Conservation (phyloP, 768 basidiomycete genomes). For the Sutorius australiensis region DNA sequence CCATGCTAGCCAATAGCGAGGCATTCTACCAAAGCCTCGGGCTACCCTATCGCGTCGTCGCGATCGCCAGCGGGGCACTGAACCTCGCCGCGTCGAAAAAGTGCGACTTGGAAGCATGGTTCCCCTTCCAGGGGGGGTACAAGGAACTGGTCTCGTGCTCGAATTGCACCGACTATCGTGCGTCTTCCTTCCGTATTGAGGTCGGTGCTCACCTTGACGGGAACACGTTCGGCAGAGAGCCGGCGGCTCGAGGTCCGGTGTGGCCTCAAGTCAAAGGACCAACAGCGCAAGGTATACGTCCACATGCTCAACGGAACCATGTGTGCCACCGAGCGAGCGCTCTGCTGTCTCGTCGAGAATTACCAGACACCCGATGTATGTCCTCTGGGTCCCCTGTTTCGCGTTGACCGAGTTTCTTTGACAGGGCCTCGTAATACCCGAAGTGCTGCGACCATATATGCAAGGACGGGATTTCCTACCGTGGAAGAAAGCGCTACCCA, state of each 20-base stretch:
- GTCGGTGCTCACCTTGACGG: not conserved
- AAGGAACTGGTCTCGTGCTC: slow-evolving; percentile 98
- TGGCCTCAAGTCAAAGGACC: slow-evolving; percentile 87
- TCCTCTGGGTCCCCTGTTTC: not conserved
- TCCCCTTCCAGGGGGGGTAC: slow-evolving; percentile 94
- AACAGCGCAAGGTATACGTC: slow-evolving; percentile 88
- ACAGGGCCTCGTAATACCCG: slow-evolving; percentile 87
- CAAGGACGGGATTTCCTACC: slow-evolving; percentile 88
- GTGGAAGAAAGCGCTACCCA: slow-evolving; percentile 78
- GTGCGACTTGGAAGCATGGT: slow-evolving; percentile 98
- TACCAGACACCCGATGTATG: slow-evolving; percentile 92
- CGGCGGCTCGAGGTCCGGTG: slow-evolving; percentile 90
- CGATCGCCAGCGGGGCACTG: slow-evolving; percentile 93
- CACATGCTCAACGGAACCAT: slow-evolving; percentile 99
- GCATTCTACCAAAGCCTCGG: slow-evolving; percentile 96
- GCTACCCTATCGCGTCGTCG: slow-evolving; percentile 87
- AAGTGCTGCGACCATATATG: slow-evolving; percentile 92
- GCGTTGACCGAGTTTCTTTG: not conserved
- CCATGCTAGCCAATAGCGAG: slow-evolving; percentile 86
- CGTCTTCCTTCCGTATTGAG: slow-evolving; percentile 32
- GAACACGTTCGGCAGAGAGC: slow-evolving; percentile 55
- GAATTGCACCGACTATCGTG: slow-evolving; percentile 99
- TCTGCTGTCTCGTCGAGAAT: slow-evolving; percentile 98
- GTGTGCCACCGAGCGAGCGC: slow-evolving; percentile 92
- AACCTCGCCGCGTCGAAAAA: slow-evolving; percentile 98